Evolutionary conservation across 441 rosid genomes (phyloP).

Genomic region (Hypseocharis bilobata): DNA sequence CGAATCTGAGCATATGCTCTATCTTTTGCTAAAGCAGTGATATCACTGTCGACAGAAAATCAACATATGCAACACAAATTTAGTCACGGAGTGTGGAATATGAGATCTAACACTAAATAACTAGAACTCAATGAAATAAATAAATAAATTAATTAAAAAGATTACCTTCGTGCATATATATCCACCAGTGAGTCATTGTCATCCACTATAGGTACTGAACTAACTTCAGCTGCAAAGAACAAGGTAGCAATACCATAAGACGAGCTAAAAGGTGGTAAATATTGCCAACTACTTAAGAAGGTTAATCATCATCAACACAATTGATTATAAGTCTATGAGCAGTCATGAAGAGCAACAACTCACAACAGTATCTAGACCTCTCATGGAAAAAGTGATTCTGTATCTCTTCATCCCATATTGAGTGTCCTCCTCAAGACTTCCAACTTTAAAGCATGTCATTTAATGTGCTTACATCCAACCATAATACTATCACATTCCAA

Average conservation of each 20-base stretch:
- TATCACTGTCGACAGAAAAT: constrained; percentile 50
- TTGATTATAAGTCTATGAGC: not conserved
- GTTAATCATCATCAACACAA: not conserved
- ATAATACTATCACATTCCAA: not conserved
- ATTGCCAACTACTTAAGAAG: not conserved
- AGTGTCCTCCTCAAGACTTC: not conserved
- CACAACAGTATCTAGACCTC: not conserved
- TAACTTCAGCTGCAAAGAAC: constrained; percentile 63
- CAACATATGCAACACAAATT: constrained; percentile 2
- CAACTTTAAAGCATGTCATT: not conserved
- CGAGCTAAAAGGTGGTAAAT: not conserved
- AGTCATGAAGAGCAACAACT: not conserved
- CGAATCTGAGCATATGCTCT: constrained; percentile 80
- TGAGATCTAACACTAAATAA: not conserved
- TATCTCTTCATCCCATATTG: not conserved
- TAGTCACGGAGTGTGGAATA: constrained; percentile 16
- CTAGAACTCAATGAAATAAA: constrained; percentile 1
- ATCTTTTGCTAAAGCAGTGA: constrained; percentile 92
- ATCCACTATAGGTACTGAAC: constrained; percentile 92
- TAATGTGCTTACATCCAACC: not conserved
- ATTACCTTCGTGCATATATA: constrained; percentile 84
- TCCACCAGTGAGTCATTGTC: constrained; percentile 90
- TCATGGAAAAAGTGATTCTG: not conserved
- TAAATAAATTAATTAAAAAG: constrained; percentile 2
- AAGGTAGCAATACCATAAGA: not conserved